Percentiles rank a stretch among this genome's conserved stretches.
Evolutionary conservation across 495 filamentous ascomycete genomes (phyloP).

Genomic region (Penicillium cinerascens): DNA sequence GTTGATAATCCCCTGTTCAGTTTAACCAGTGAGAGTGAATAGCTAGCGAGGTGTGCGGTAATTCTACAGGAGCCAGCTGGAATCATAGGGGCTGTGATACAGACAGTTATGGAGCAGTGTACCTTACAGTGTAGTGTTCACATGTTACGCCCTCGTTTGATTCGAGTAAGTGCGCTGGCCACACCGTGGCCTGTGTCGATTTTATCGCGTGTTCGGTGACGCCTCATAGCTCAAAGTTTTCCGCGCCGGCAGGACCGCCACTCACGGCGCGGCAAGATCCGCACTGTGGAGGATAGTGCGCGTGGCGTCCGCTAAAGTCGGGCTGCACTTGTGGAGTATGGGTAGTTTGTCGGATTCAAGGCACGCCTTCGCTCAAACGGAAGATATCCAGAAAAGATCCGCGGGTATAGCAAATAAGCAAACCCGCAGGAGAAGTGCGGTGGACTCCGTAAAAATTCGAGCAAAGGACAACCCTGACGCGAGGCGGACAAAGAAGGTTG

Average conservation of each 20-base stretch:
- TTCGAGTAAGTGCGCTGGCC: not conserved
- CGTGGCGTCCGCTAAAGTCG: conserved; percentile 1
- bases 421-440: not conserved
- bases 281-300: not conserved
- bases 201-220: not conserved
- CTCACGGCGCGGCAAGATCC: conserved; percentile 1
- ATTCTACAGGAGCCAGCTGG: not conserved
- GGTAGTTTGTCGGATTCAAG: too few relatives aligned
- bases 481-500: too few relatives aligned
- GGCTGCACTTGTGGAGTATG: not conserved
- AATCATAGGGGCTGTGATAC: not conserved
- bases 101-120: not conserved
- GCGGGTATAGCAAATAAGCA: too few relatives aligned
- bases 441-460: too few relatives aligned
- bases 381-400: too few relatives aligned
- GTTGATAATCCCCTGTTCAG: not conserved
- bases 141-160: not conserved
- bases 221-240: not conserved
- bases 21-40: not conserved
- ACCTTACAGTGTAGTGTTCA: not conserved
- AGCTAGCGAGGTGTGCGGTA: not conserved
- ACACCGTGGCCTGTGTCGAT: not conserved
- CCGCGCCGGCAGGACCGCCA: not conserved
- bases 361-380: too few relatives aligned
- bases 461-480: too few relatives aligned